Conservation (phyloP, 371 early-diverging fungal species). For the Zychaea mexicana region DNA sequence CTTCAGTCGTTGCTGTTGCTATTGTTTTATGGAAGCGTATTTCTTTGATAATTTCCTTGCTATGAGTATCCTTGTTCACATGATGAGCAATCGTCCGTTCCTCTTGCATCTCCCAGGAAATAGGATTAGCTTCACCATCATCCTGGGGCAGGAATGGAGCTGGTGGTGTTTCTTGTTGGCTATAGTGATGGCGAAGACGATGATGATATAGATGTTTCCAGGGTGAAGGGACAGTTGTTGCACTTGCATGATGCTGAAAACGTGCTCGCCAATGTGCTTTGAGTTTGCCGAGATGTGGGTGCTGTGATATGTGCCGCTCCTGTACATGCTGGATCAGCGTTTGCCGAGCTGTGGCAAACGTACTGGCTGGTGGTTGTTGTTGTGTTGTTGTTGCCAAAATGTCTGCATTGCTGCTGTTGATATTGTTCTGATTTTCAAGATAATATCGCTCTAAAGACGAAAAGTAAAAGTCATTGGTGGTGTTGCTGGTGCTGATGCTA, state of each 20-base stretch:
- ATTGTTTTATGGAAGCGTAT: background rate
- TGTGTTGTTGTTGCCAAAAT: background rate
- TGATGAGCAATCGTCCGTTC: background rate
- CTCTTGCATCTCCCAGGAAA: background rate
- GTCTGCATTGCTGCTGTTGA: background rate
- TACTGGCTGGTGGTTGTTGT: background rate
- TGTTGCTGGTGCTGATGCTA: too few relatives aligned
- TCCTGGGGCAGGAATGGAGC: background rate
- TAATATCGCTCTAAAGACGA: background rate
- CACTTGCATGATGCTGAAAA: background rate
- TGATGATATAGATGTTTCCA: background rate
- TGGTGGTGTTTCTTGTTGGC: too few relatives aligned
- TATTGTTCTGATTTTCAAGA: background rate
- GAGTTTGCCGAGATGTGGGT: background rate
- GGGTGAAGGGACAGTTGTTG: background rate
- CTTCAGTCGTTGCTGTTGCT: background rate
- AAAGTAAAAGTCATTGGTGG: slow-evolving; percentile 1
- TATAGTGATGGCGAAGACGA: background rate
- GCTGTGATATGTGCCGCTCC: background rate
- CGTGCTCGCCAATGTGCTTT: background rate
- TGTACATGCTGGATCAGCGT: background rate
- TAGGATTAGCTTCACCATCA: background rate
- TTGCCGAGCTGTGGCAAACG: background rate
- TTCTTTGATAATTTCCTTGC: background rate
- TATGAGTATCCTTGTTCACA: background rate